Evolutionary conservation across 805 yeast genomes (phyloP).

Genomic region (Saccharomycopsis microspora): DNA sequence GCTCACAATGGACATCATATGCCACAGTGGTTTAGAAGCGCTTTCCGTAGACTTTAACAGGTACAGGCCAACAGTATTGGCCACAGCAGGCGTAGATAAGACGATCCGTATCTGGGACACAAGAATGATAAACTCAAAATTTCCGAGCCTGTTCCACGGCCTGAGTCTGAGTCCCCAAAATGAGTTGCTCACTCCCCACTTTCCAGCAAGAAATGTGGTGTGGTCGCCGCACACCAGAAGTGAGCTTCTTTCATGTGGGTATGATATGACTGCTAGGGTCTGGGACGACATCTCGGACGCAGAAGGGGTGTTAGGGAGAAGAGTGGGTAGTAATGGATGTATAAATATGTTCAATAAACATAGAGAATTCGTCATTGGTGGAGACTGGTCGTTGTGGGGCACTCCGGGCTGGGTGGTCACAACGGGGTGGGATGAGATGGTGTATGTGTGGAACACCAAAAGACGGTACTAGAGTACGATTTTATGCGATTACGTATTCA

Average conservation of each 20-base stretch:
- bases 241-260: constrained; percentile 63
- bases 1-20: constrained; percentile 42
- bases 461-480: neutral
- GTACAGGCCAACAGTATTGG: constrained; percentile 66
- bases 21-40: constrained; percentile 75
- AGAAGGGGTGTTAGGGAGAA: constrained; percentile 33
- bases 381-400: constrained; percentile 97
- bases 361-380: constrained; percentile 82
- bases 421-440: constrained; percentile 95
- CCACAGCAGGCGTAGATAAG: constrained; percentile 90
- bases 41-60: constrained; percentile 85
- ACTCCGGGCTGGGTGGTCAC: constrained; percentile 92
- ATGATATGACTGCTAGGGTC: constrained; percentile 85
- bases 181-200: constrained; percentile 77
- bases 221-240: constrained; percentile 87
- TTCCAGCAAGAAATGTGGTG: constrained; percentile 69
- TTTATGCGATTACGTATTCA: no score
- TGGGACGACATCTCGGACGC: constrained; percentile 70
- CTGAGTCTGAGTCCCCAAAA: constrained; percentile 57
- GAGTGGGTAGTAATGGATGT: constrained; percentile 32
- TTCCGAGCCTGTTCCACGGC: constrained; percentile 24
- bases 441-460: constrained; percentile 70
- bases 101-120: constrained; percentile 80
- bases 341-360: constrained; percentile 54
- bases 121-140: constrained; percentile 42